phyloP scores from a whole-genome alignment of 352 stramenopile species.

The Phytophthora syringae region DNA sequence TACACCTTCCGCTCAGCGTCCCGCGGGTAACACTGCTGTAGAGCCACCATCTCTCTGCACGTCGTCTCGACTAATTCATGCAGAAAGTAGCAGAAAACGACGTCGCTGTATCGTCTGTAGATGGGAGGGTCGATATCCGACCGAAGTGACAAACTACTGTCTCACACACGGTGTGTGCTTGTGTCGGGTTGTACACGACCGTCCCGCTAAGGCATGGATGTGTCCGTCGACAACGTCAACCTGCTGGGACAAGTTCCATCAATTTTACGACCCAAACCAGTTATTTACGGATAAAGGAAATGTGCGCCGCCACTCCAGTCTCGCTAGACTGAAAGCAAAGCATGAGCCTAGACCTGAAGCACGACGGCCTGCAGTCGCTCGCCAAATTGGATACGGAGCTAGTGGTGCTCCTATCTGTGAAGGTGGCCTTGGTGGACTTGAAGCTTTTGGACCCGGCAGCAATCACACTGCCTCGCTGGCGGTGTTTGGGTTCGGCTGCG shows the following conservation, averaged over 20 bases:
- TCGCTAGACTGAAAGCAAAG: background rate
- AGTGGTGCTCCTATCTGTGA: no score
- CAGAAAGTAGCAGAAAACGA: conserved; percentile 5
- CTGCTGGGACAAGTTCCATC: conserved; percentile 13
- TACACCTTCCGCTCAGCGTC: background rate
- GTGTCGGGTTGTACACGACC: background rate
- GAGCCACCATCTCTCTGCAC: background rate
- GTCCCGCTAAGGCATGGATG: background rate
- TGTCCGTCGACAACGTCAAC: background rate
- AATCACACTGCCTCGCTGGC: no score
- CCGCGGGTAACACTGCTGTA: background rate
- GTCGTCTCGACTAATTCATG: background rate
- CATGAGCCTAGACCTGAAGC: background rate
- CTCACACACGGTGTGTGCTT: conserved; percentile 5
- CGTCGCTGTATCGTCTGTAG: background rate
- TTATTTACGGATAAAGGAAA: conserved; percentile 4
- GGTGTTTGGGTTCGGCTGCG: no score
- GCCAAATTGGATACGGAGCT: background rate
- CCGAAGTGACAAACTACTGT: conserved; percentile 6
- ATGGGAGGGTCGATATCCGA: conserved; percentile 5
- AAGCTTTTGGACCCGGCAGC: no score
- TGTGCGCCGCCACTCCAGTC: background rate
- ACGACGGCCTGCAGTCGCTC: background rate
- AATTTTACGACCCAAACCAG: conserved; percentile 2
- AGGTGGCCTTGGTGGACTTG: no score